phyloP scores from a whole-genome alignment of 148 eudicot genomes.

The Vaccinium corymbosum region DNA sequence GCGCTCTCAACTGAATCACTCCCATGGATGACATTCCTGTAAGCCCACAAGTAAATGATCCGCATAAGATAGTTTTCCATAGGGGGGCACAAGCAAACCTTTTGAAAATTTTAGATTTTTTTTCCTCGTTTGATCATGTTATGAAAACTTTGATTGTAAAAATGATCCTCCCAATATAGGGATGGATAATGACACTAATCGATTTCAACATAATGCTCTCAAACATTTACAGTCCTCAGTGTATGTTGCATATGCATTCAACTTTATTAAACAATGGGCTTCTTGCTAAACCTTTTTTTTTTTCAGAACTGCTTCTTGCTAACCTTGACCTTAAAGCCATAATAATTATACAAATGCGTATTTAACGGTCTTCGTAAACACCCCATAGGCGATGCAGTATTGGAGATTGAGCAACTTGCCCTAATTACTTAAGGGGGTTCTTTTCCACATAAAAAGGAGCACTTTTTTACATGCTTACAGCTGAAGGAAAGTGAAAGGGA shows the following conservation, averaged over 20 bases:
- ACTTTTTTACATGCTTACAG: too few relatives aligned
- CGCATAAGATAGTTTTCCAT: not conserved
- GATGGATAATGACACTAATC: too few relatives aligned
- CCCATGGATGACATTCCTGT: constrained; percentile 87
- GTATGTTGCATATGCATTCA: not conserved
- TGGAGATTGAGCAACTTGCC: not conserved
- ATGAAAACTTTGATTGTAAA: too few relatives aligned
- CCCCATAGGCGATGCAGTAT: not conserved
- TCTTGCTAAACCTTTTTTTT: too few relatives aligned
- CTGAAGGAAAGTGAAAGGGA: too few relatives aligned
- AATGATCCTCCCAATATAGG: too few relatives aligned
- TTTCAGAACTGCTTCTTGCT: not conserved
- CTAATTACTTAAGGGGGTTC: too few relatives aligned
- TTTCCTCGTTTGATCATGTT: too few relatives aligned
- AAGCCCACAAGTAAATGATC: not conserved
- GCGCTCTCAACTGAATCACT: constrained; percentile 90
- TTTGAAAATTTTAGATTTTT: too few relatives aligned
- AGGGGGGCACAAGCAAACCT: too few relatives aligned
- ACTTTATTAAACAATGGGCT: not conserved
- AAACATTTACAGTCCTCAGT: not conserved
- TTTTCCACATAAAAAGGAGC: too few relatives aligned
- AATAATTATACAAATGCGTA: too few relatives aligned
- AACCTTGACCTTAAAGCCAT: not conserved
- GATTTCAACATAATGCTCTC: not conserved
- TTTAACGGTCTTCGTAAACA: not conserved